Base-by-base conservation (phyloP, 2,329 filamentous ascomycete species). In the Verticillium tricorpus region DNA sequence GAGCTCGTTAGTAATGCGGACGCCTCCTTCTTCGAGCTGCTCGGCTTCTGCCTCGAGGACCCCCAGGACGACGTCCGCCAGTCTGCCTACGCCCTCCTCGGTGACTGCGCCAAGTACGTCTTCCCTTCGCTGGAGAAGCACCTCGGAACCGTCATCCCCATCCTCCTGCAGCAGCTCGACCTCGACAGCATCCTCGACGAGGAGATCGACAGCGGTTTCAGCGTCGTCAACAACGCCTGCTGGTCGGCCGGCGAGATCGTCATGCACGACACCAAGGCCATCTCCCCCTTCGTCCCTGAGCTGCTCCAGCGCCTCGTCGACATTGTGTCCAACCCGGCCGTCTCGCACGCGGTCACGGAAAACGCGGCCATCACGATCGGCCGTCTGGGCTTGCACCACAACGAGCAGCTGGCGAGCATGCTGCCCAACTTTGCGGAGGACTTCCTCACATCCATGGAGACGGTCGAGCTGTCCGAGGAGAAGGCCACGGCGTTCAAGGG, bases 201-300 rank as follows among this genome's bases (percentile, higher is more conserved):
- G 68, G 90, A 93, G 64, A 87, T 92, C 56, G 92, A 96, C 66
- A 90, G 86, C 19, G 89, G 88, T 15, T 97, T 97, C 74, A 92
- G 93, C 63, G 93, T 98, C 34, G 88, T 98, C 63, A 99, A 98
- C 83, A 99, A 99, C 72, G 94, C 95, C 25, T 98, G 94, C 78
- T 99, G 95, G 95, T 96, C 93, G 7, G 89, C 88, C 28, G 95
- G 95, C 52, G 95, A 99, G 78, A 95, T 98, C 64, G 87, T 93
- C 17, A 88, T 97, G 74, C 88, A 92, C 64, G 84, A 91, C 72
- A 86, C 88, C 67, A 86, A 88, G 64, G 86, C 84, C 60, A 91
- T 97, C 86, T 83, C 83, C 1, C 89, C 89, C 1, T 97, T 90
- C 72, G 85, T 93, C 11, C 87, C 91, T 25, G 85, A 90, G 64